Percentiles rank a stretch among this genome's conserved stretches.
Conservation (phyloP, 768 basidiomycete genomes). For the Pluteus cervinus region DNA sequence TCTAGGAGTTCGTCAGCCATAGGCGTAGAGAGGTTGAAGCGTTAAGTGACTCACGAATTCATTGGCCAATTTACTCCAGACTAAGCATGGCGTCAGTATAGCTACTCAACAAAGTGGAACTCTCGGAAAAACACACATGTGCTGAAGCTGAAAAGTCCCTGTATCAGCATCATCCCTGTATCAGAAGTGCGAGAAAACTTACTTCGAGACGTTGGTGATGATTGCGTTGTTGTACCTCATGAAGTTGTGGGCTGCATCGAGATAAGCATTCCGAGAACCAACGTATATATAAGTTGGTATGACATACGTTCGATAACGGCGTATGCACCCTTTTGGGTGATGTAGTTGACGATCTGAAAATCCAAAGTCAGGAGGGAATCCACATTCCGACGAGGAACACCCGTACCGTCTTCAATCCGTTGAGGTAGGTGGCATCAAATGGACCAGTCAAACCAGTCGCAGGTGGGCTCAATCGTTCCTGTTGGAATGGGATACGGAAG, state of each 20-base stretch:
- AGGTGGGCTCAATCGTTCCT: slow-evolving; percentile 52
- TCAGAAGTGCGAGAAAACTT: slow-evolving; percentile 14
- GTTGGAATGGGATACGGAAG: slow-evolving; percentile 56
- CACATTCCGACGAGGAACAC: too few species aligned
- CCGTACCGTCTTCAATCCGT: slow-evolving; percentile 38
- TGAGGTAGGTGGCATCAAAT: slow-evolving; percentile 48
- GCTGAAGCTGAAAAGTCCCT: slow-evolving; percentile 45
- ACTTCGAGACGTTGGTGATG: slow-evolving; percentile 44
- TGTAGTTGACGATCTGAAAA: slow-evolving; percentile 47
- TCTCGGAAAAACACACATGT: slow-evolving; percentile 33
- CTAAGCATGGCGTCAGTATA: slow-evolving; percentile 17
- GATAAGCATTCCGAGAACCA: slow-evolving; percentile 3
- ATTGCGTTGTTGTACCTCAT: slow-evolving; percentile 50
- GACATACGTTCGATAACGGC: slow-evolving; percentile 50
- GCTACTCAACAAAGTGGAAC: neutral
- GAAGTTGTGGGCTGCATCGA: slow-evolving; percentile 46
- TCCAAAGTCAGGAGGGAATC: too few species aligned
- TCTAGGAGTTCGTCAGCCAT: slow-evolving; percentile 15
- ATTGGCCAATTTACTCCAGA: slow-evolving; percentile 52
- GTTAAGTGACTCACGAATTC: slow-evolving; percentile 39
- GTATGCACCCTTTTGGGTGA: slow-evolving; percentile 53
- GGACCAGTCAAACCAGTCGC: slow-evolving; percentile 47
- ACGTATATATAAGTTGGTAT: neutral
- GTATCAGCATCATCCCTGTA: neutral
- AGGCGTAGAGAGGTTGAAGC: neutral